Evolutionary conservation across 2,329 filamentous ascomycete species (phyloP), one percentile per base, ranked within the genome.

Genomic region (Ramularia endophylla): DNA sequence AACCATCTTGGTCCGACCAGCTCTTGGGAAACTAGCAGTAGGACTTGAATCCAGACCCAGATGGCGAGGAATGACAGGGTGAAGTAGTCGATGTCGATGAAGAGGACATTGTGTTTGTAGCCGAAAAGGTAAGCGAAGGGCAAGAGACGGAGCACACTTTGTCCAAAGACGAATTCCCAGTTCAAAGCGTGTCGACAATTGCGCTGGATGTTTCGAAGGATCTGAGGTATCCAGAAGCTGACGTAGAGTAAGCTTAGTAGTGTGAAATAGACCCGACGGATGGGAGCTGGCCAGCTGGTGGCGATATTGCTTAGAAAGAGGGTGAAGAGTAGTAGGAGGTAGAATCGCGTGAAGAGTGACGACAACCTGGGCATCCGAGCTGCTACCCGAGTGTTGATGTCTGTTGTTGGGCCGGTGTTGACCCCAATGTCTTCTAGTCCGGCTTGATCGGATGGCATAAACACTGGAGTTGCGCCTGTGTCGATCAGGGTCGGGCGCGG

Each of bases 181-280:
- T 82, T 77, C n/a, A 97, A 72, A 1, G 90, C 89, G 55, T 85
- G 86, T 29, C 89, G 86, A 63, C 88, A 95, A 65, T 95, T 95
- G 40, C 90, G 85, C 65, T 86, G 80, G 39, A 85, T 73, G 62
- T 98, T 98, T 48, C 92, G 85, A 59, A 85, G 78, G 52, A 97
- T 94, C 62, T 98, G 92, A 0, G 92, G 90, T 1, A 81, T 61
- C 90, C 90, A 97, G 59, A 95, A 82, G 15, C 89, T 95, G 32
- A 95, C 77, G 60, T 95, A 95, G 39, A 76, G 51, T 54, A 90
- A 79, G 2, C 78, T 74, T 16, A 94, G 67, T 2, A 73, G 50
- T 59, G 89, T 73, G 47, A 72, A 72, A 61, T 80, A 83, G 30
- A 72, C 59, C 2, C 69, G 68, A 17, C 74, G 72, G 2, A 75